Evolutionary conservation across 2,329 filamentous ascomycete species (phyloP).

Genomic region (Cryphonectria carpinicola): DNA sequence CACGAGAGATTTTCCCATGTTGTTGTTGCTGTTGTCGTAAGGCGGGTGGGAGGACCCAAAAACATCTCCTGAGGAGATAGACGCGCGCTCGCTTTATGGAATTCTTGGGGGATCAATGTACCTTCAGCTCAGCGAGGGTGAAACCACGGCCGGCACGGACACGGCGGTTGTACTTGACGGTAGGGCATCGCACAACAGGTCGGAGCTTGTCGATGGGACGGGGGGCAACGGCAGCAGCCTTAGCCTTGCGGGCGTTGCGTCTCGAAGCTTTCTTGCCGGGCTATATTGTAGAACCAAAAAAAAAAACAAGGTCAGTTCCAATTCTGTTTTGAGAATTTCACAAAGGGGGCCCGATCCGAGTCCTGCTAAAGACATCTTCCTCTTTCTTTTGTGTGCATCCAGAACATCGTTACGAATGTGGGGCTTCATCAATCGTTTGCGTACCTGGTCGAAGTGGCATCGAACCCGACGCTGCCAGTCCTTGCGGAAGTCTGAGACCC

Average conservation of each 20-base stretch:
- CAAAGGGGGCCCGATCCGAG: slow-evolving; percentile 23
- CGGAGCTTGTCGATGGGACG: slow-evolving; percentile 96
- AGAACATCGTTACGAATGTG: slow-evolving; percentile 26
- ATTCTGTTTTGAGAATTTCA: neutral
- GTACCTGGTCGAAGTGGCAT: slow-evolving; percentile 99
- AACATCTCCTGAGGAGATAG: slow-evolving; percentile 1
- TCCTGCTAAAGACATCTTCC: neutral
- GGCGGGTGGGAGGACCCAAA: neutral
- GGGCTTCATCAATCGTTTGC: slow-evolving; percentile 36
- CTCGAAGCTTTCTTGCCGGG: slow-evolving; percentile 95
- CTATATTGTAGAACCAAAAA: slow-evolving; percentile 55
- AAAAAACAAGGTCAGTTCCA: slow-evolving; percentile 41
- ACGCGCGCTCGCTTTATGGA: neutral
- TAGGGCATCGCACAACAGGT: slow-evolving; percentile 96
- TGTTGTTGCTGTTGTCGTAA: neutral
- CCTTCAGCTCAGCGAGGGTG: slow-evolving; percentile 97
- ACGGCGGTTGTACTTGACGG: slow-evolving; percentile 98
- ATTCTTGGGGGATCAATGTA: slow-evolving; percentile 50
- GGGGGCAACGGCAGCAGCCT: slow-evolving; percentile 93
- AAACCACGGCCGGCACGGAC: slow-evolving; percentile 96
- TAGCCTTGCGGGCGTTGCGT: slow-evolving; percentile 87
- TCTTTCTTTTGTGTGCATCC: slow-evolving; percentile 10
- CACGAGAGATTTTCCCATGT: neutral
- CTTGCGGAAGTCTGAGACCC: slow-evolving; percentile 87
- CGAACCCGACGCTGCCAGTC: slow-evolving; percentile 99